Evolutionary conservation across 306 rosid genomes (phyloP), one percentile per base, ranked within the genome.

Genomic region (Geum urbanum): DNA sequence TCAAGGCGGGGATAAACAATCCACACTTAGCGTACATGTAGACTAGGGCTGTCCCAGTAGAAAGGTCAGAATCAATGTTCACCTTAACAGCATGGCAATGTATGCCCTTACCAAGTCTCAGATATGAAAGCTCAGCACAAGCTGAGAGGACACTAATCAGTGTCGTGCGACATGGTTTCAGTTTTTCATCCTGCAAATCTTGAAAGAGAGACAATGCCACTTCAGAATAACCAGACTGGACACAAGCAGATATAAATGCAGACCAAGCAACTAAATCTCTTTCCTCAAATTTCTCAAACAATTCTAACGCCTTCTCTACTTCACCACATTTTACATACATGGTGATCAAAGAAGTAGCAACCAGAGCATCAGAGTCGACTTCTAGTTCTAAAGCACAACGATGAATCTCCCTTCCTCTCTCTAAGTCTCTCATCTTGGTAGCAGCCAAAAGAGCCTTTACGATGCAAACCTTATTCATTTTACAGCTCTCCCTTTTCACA

Each of bases 321-420:
- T 85, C 89, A 9, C 87, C 92, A 27, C 92, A 87, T 70, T 82
- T 89, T 12, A 69, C 85, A 80, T 85, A 84, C 96, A 89, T 84
- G 73, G 85, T 77, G 53, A 84, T 71, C 46, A 84, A 49, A 70
- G 89, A 81, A 67, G 92, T 85, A 76, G 86, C 79, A 48, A 89
- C 78, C 48, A 55, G 43, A 47, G 85, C 76, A 78, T 87, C 85
- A 58, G 81, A 82, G 72, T 78, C 62, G 1, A 84, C 1, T 58
- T 84, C 83, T 40, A 55, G 71, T 54, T 69, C 80, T 41, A 68
- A 52, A 62, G 87, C 88, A 78, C 64, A 78, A 56, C 54, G 16
- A 75, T 87, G 89, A 46, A 82, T 45, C 77, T 80, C 86, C 52
- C 60, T 75, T 70, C 96, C 91, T 72, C 57, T 89, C 69, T 80